A percentile compares a stretch with the other conserved stretches of the same genome.
phyloP scores from a whole-genome alignment of 164 flowering plant genomes.

The Houttuynia cordata region DNA sequence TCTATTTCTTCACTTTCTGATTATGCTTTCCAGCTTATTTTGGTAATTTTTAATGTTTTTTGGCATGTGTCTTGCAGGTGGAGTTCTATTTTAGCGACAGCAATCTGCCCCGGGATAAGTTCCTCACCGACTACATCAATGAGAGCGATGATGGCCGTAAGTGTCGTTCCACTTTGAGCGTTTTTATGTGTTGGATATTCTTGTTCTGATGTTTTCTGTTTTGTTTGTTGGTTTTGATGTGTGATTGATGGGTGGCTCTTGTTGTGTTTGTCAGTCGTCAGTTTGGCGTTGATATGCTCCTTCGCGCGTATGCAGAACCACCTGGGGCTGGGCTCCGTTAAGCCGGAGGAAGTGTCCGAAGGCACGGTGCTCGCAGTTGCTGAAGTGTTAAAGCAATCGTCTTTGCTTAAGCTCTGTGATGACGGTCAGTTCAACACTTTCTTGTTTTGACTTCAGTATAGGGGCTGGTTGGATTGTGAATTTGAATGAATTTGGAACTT shows the following conservation, averaged over 20 bases:
- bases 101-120: constrained; percentile 75
- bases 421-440: constrained; percentile 42
- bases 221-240: not conserved
- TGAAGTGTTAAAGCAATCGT: constrained; percentile 48
- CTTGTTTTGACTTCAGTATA: not conserved
- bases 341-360: constrained; percentile 48
- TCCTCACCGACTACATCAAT: constrained; percentile 44
- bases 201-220: not conserved
- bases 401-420: constrained; percentile 62
- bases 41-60: not conserved
- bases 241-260: constrained; percentile 8
- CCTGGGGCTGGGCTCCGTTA: constrained; percentile 50
- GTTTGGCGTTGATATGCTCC: constrained; percentile 81
- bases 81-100: constrained; percentile 96
- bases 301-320: constrained; percentile 75
- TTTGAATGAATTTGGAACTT: too few relatives aligned
- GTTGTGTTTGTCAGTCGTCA: constrained; percentile 55
- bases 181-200: not conserved
- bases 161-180: not conserved
- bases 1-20: not conserved
- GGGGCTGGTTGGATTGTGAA: not conserved
- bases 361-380: constrained; percentile 67
- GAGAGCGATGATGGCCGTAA: constrained; percentile 80
- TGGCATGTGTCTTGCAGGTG: constrained; percentile 30
- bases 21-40: not conserved